Conservation (phyloP, 2,329 filamentous ascomycete genomes). For the Verticillium klebahnii region DNA sequence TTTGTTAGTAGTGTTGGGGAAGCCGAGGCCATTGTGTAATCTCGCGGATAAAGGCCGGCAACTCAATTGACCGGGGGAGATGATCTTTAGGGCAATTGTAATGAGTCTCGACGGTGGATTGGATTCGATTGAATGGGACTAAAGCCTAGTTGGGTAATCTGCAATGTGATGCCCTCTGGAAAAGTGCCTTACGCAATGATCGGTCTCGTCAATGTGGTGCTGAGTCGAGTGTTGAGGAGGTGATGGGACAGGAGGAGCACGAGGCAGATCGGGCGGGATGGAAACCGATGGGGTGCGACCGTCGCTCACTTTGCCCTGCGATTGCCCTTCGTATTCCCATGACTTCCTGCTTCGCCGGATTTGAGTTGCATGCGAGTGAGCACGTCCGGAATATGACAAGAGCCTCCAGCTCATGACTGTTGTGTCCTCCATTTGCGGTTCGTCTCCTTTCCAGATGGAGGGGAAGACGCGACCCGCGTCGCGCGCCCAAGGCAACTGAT, state of each 20-base stretch:
- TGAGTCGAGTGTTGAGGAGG: not conserved
- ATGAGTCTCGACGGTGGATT: not conserved
- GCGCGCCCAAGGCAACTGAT: not conserved
- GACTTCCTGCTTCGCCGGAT: not conserved
- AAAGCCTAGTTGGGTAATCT: not conserved
- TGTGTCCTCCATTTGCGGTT: not conserved
- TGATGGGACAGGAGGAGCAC: not conserved
- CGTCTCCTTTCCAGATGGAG: not conserved
- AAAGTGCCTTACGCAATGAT: not conserved
- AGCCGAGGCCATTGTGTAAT: slow-evolving; percentile 18
- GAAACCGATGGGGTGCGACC: not conserved
- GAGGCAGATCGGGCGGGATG: not conserved
- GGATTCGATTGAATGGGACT: not conserved
- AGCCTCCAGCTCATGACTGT: not conserved
- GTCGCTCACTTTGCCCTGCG: not conserved
- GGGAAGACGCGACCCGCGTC: not conserved
- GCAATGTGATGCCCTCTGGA: not conserved
- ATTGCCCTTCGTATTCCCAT: not conserved
- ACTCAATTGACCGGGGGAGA: not conserved
- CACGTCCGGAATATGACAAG: not conserved
- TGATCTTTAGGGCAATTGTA: not conserved
- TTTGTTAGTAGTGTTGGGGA: slow-evolving; percentile 7
- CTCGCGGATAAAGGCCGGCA: slow-evolving; percentile 20
- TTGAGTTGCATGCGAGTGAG: not conserved
- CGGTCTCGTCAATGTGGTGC: not conserved